Conservation (phyloP, 495 filamentous ascomycete genomes). For the Annulohypoxylon maeteangense region DNA sequence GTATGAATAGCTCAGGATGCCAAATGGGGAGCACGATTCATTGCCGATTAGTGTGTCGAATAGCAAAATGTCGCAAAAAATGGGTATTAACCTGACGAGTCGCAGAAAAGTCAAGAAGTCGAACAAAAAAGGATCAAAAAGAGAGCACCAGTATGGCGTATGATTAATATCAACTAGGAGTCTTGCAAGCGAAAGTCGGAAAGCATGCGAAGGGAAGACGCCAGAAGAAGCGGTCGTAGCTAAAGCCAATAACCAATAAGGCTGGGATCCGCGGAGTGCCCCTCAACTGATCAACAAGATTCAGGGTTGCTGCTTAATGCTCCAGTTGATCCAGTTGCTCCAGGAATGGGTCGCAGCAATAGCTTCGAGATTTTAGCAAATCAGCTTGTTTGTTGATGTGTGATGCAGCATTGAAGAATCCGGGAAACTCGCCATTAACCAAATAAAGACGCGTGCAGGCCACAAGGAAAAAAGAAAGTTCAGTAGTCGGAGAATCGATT, state of each 20-base stretch:
- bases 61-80: constrained; percentile 15
- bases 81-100: constrained; percentile 20
- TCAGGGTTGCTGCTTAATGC: constrained; percentile 40
- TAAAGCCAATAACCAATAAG: constrained; percentile 25
- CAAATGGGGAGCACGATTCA: constrained; percentile 26
- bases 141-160: not conserved
- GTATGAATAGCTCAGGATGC: constrained; percentile 10
- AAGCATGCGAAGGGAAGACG: constrained; percentile 4
- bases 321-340: constrained; percentile 7
- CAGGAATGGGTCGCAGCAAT: constrained; percentile 29
- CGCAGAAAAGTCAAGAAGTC: constrained; percentile 6
- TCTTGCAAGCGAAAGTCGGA: not conserved
- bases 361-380: constrained; percentile 26
- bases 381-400: constrained; percentile 2
- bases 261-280: constrained; percentile 26
- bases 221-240: constrained; percentile 16
- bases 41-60: constrained; percentile 20
- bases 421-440: constrained; percentile 2
- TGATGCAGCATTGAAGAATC: constrained; percentile 13
- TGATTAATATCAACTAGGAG: constrained; percentile 1
- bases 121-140: not conserved
- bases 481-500: not conserved
- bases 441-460: constrained; percentile 2
- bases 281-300: constrained; percentile 42
- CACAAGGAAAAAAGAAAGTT: not conserved